phyloP scores from a whole-genome alignment of 2,329 filamentous ascomycete genomes.

The Hypoxylon rubiginosum region DNA sequence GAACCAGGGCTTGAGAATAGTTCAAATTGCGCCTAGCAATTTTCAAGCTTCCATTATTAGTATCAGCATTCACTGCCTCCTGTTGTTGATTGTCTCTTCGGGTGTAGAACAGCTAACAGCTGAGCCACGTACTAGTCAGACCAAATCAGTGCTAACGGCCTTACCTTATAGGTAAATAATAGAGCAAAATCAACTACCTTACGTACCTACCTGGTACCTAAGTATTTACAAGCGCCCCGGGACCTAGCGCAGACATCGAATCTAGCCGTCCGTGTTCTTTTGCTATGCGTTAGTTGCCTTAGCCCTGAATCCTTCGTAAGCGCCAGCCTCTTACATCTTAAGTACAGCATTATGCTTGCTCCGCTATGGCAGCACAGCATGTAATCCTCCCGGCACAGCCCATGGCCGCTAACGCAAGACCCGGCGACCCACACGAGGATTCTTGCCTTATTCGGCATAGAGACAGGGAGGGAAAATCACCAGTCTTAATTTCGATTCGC shows the following conservation, averaged over 20 bases:
- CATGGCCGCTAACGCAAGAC: constrained; percentile 11
- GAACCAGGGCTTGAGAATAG: no score
- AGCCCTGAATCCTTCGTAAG: constrained; percentile 23
- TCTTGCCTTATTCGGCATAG: constrained; percentile 26
- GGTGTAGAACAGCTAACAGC: no score
- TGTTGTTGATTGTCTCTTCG: no score
- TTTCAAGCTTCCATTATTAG: no score
- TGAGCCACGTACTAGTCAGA: no score
- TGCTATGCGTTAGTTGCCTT: constrained; percentile 6
- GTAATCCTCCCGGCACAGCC: constrained; percentile 21
- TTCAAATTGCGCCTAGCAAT: no score
- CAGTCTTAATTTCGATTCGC: constrained; percentile 29
- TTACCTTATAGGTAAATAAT: constrained; percentile 4
- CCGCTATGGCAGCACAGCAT: constrained; percentile 5
- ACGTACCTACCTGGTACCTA: no score
- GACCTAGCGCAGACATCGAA: background rate
- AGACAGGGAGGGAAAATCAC: constrained; percentile 10
- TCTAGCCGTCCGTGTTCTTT: no score
- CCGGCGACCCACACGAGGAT: constrained; percentile 25
- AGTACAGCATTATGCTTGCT: constrained; percentile 10
- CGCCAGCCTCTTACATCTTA: constrained; percentile 21
- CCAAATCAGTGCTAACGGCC: no score
- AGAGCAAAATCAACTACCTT: background rate
- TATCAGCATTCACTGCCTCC: no score
- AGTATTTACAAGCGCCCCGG: constrained; percentile 20